Evolutionary conservation across 2,329 filamentous ascomycete species (phyloP).

Genomic region (Fusarium paranaense): DNA sequence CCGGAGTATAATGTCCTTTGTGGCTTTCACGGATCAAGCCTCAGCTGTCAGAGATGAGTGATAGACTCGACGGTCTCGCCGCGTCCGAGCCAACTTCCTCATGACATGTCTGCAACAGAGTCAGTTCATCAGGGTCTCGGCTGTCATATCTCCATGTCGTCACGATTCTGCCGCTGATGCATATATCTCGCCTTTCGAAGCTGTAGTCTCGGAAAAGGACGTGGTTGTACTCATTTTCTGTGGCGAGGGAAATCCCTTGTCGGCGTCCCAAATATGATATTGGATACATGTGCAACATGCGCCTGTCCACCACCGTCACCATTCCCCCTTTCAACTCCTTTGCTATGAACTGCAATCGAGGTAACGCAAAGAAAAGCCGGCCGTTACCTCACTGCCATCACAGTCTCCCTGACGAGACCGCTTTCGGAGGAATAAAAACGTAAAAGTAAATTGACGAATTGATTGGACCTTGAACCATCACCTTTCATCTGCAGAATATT

Average conservation of each 20-base stretch:
- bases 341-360: not conserved
- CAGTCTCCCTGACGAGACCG: not conserved
- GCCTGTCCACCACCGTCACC: not conserved
- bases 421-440: not conserved
- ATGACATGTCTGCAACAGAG: not conserved
- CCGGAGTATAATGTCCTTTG: not conserved
- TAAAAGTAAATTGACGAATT: constrained; percentile 1
- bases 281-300: constrained; percentile 17
- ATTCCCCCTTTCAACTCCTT: not conserved
- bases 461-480: constrained; percentile 9
- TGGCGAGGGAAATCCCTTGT: constrained; percentile 8
- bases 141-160: not conserved
- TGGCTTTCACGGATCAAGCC: not conserved
- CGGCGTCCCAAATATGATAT: constrained; percentile 8
- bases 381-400: not conserved
- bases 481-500: constrained; percentile 16
- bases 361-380: not conserved
- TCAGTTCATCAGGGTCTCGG: not conserved
- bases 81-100: not conserved
- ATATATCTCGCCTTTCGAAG: constrained; percentile 1
- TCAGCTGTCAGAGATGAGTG: not conserved
- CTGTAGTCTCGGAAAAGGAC: constrained; percentile 7
- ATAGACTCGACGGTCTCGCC: not conserved
- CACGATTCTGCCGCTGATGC: not conserved
- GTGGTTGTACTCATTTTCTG: constrained; percentile 19